Base-by-base conservation (phyloP, 345 rosid species). In the Lepidium aucheri region DNA sequence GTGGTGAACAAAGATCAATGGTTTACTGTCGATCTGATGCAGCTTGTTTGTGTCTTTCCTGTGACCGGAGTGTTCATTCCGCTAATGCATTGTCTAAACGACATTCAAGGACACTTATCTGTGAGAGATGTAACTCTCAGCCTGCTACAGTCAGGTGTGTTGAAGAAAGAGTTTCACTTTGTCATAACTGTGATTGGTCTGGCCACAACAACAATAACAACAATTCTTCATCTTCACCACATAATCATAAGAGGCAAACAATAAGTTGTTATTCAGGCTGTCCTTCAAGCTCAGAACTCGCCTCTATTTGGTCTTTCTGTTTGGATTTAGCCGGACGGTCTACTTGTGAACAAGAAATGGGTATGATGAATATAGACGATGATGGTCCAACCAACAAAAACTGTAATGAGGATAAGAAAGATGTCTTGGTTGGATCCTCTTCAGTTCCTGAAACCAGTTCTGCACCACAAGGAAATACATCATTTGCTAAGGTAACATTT, bases 181-280 rank as follows among this genome's bases (percentile, higher is more conserved):
- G 99, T 84, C 99, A 95, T 68, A 87, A 84, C 78, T 95, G 99
- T 79, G 96, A 95, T 77, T 87, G 96, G 95, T 67, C 70, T 6
- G 86, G 85, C 22, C 97, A 74, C 65, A 83, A 85, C 55, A 75
- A 66, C 57, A 82, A 67, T 49, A 82, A 82, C 42, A 70, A 64
- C 51, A 79, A 86, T 51, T 54, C 65, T 10, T 51, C 71, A 14
- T 60, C 73, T 5, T 63, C 85, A 1, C 72, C 83, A 26, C 77
- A 82, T 3, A 35, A 77, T 28, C 95, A 91, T 68, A 86, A 83
- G 78, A 84, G 93, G 77, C 99, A 91, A 63, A 67, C 87, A 0
- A 80, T 95, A 53, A 83, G 67, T 70, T 80, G 89, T 60, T 95
- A 95, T 75, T 83, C 93, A 15, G 99, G 96, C 20, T 95, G 99